phyloP scores from a whole-genome alignment of 2,329 filamentous ascomycete genomes.

The Exophiala calicioides region DNA sequence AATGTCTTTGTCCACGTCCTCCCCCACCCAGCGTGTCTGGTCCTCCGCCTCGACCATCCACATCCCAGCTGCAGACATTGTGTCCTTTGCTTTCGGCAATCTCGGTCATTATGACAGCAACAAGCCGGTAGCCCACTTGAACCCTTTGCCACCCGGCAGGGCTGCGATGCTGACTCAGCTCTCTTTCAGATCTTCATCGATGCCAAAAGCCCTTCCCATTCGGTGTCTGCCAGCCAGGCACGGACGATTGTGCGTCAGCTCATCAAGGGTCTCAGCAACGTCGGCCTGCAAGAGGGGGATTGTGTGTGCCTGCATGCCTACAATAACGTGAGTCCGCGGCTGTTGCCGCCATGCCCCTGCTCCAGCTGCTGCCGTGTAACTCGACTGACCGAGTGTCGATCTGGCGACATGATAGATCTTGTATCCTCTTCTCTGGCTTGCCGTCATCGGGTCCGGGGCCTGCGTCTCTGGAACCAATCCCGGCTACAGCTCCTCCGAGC shows the following conservation, averaged over 20 bases:
- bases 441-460: conserved; percentile 49
- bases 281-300: conserved; percentile 43
- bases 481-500: conserved; percentile 48
- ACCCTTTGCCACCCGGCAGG: background rate
- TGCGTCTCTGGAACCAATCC: conserved; percentile 56
- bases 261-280: conserved; percentile 43
- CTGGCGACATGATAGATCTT: conserved; percentile 34
- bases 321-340: conserved; percentile 41
- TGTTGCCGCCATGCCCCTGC: conserved; percentile 18
- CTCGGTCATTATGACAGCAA: conserved; percentile 39
- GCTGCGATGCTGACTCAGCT: conserved; percentile 5
- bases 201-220: conserved; percentile 41
- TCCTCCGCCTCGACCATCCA: conserved; percentile 10
- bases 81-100: conserved; percentile 44
- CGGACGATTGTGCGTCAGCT: conserved; percentile 40
- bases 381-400: conserved; percentile 15
- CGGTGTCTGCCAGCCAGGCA: conserved; percentile 40
- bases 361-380: conserved; percentile 22
- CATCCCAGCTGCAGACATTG: conserved; percentile 36
- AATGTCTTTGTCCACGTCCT: conserved; percentile 18
- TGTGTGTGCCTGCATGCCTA: conserved; percentile 46
- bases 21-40: conserved; percentile 14
- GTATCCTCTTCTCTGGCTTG: conserved; percentile 44
- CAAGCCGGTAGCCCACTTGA: conserved; percentile 33
- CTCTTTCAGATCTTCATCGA: conserved; percentile 43